phyloP scores from a whole-genome alignment of 2,329 filamentous ascomycete genomes.

The Trichophyton simii region DNA sequence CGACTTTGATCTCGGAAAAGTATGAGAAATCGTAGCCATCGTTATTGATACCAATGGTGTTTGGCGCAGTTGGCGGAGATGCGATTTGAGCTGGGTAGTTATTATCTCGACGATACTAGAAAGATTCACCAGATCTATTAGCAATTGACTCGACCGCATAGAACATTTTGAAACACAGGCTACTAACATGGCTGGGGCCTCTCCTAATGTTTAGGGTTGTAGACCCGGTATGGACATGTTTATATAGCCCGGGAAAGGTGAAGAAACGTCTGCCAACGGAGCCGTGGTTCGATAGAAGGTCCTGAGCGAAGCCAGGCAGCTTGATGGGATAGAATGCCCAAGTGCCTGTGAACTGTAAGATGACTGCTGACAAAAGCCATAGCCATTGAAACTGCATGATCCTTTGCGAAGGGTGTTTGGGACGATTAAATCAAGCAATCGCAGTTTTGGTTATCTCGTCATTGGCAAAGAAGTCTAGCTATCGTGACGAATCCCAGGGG shows the following conservation, averaged over 20 bases:
- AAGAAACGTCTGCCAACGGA: slow-evolving; percentile 13
- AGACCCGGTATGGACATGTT: slow-evolving; percentile 11
- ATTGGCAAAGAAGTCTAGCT: background rate
- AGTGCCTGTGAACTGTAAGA: slow-evolving; percentile 23
- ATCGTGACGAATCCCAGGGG: background rate
- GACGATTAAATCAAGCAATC: slow-evolving; percentile 3
- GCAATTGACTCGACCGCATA: background rate
- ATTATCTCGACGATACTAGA: slow-evolving; percentile 35
- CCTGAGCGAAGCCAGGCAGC: slow-evolving; percentile 2
- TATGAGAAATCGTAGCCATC: slow-evolving; percentile 45
- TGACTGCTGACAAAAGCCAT: slow-evolving; percentile 22
- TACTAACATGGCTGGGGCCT: slow-evolving; percentile 17
- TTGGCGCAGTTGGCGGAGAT: slow-evolving; percentile 28
- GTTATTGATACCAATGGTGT: slow-evolving; percentile 41
- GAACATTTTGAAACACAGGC: background rate
- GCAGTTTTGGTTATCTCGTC: background rate
- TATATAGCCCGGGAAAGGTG: slow-evolving; percentile 7
- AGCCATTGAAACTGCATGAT: slow-evolving; percentile 27
- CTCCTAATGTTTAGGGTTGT: slow-evolving; percentile 29
- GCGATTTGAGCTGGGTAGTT: slow-evolving; percentile 35
- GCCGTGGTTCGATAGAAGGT: slow-evolving; percentile 10
- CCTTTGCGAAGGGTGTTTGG: slow-evolving; percentile 5
- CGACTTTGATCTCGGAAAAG: slow-evolving; percentile 40
- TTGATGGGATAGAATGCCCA: slow-evolving; percentile 35
- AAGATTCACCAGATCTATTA: slow-evolving; percentile 5